Conservation (phyloP, 2,329 filamentous ascomycete species). For the Fusarium tricinctum region DNA sequence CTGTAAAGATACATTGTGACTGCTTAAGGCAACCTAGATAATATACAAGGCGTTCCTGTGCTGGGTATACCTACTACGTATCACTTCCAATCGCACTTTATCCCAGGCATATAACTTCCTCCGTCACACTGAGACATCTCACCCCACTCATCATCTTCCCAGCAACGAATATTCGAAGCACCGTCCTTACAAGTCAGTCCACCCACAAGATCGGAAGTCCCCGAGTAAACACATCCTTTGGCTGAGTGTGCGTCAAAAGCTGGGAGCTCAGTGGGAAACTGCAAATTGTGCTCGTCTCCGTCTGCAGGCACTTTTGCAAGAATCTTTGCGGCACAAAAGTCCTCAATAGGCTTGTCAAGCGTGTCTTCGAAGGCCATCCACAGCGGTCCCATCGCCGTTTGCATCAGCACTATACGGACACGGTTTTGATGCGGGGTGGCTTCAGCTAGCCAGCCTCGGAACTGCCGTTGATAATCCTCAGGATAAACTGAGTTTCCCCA, state of each 20-base stretch:
- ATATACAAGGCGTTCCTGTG: too few species aligned
- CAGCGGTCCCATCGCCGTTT: neutral
- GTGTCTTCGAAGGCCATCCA: neutral
- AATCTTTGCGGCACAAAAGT: neutral
- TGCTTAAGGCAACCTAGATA: too few species aligned
- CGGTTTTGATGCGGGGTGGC: neutral
- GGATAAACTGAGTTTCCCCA: neutral
- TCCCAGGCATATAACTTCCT: neutral
- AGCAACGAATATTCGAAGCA: neutral
- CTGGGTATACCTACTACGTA: neutral
- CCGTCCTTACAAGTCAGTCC: neutral
- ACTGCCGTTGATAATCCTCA: neutral
- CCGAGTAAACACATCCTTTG: slow-evolving; percentile 10
- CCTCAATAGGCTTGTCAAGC: neutral
- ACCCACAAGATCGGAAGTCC: neutral
- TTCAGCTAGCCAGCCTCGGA: neutral
- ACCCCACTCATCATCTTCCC: slow-evolving; percentile 1
- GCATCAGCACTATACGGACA: neutral
- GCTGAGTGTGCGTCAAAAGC: neutral
- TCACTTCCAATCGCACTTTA: slow-evolving; percentile 2
- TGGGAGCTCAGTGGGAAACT: slow-evolving; percentile 3
- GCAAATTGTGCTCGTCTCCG: neutral
- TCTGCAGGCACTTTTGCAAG: neutral
- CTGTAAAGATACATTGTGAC: too few species aligned
- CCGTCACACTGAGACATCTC: slow-evolving; percentile 3